phyloP scores from a whole-genome alignment of 257 asterid genomes.

The Nicotiana otophora region DNA sequence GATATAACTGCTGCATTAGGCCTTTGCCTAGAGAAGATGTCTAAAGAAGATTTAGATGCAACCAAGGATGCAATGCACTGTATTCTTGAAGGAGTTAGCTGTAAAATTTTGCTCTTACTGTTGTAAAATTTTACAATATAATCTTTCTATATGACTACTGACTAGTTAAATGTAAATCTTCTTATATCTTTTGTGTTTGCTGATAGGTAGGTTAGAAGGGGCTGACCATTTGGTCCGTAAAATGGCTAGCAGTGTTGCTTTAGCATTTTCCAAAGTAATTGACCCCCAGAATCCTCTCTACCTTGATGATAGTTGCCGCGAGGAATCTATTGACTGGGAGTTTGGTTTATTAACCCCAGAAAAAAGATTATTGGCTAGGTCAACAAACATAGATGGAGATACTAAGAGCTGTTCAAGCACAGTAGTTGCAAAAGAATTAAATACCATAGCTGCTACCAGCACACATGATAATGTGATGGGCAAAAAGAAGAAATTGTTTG shows the following conservation, averaged over 20 bases:
- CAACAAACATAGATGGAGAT: slow-evolving; percentile 27
- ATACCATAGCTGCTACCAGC: slow-evolving; percentile 25
- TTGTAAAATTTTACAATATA: neutral
- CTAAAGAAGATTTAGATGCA: slow-evolving; percentile 75
- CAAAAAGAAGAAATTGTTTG: slow-evolving; percentile 34
- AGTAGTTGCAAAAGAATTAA: slow-evolving; percentile 27
- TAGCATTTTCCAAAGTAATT: slow-evolving; percentile 71
- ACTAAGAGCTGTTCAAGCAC: slow-evolving; percentile 24
- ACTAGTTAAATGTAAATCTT: neutral
- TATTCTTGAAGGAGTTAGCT: slow-evolving; percentile 90
- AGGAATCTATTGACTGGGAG: slow-evolving; percentile 80
- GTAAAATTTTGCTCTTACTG: slow-evolving; percentile 37
- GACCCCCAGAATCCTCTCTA: slow-evolving; percentile 92
- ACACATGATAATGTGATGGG: slow-evolving; percentile 20
- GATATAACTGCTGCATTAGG: slow-evolving; percentile 95
- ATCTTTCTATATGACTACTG: neutral
- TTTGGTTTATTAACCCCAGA: slow-evolving; percentile 49
- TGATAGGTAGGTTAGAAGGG: slow-evolving; percentile 87
- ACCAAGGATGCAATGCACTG: slow-evolving; percentile 73
- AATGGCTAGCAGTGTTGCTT: slow-evolving; percentile 94
- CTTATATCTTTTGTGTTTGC: slow-evolving; percentile 17
- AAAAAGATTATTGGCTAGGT: slow-evolving; percentile 21
- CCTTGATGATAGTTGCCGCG: slow-evolving; percentile 71
- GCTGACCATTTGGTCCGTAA: slow-evolving; percentile 75
- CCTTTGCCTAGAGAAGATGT: slow-evolving; percentile 89